Evolutionary conservation across 352 stramenopile genomes (phyloP).

Genomic region (Phytophthora multivora): DNA sequence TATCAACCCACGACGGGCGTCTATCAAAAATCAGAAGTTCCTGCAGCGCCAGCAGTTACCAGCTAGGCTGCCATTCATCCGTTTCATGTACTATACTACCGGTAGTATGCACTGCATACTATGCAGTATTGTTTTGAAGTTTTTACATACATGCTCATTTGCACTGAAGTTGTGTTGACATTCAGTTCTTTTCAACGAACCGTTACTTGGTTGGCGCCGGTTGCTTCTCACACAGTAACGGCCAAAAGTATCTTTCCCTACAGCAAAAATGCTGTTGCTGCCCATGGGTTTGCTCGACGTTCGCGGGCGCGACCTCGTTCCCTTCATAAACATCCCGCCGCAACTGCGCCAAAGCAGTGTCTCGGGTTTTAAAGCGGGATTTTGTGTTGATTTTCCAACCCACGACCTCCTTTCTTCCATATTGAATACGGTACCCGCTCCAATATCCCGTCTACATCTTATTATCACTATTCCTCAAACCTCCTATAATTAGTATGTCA

Average conservation of each 20-base stretch:
- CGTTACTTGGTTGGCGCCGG: background rate
- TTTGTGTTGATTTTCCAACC: slow-evolving; percentile 22
- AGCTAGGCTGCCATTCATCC: background rate
- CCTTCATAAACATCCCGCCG: slow-evolving; percentile 21
- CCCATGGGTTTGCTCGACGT: background rate
- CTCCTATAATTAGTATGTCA: slow-evolving; percentile 20
- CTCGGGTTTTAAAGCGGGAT: slow-evolving; percentile 12
- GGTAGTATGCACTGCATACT: no score
- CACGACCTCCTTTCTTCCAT: slow-evolving; percentile 9
- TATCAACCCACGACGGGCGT: background rate
- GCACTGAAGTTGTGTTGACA: background rate
- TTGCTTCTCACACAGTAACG: background rate
- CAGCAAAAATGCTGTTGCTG: background rate
- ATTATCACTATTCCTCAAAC: background rate
- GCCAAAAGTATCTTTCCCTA: background rate
- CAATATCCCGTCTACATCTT: background rate
- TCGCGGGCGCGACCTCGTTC: slow-evolving; percentile 2
- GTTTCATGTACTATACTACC: no score
- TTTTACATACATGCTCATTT: background rate
- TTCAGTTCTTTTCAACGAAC: background rate
- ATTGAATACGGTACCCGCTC: background rate
- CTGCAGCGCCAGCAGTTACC: background rate
- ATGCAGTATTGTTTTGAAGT: background rate
- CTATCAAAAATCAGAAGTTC: slow-evolving; percentile 1
- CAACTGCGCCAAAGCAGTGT: slow-evolving; percentile 15